Percentiles rank a stretch among this genome's conserved stretches.
Conservation (phyloP, 305 asterid species). For the Striga hermonthica region DNA sequence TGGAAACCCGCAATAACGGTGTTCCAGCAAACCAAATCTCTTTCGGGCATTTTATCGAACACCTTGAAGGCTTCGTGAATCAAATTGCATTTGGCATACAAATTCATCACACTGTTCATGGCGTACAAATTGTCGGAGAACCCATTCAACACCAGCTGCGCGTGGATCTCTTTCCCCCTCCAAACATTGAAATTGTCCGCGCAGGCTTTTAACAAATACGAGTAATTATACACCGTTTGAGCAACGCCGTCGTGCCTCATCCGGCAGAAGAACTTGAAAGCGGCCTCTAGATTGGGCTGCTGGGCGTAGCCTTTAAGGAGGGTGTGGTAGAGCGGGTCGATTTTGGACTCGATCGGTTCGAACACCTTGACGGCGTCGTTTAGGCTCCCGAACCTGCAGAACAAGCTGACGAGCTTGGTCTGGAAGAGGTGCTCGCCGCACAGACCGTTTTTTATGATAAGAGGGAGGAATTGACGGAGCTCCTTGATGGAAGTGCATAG, state of each 20-base stretch:
- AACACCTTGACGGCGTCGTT: conserved; percentile 67
- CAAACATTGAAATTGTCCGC: conserved; percentile 50
- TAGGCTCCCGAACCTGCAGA: conserved; percentile 70
- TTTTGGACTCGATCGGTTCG: conserved; percentile 55
- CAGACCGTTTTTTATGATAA: conserved; percentile 65
- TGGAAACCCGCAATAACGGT: conserved; percentile 68
- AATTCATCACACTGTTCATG: conserved; percentile 61
- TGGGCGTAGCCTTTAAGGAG: conserved; percentile 64
- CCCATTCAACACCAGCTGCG: conserved; percentile 64
- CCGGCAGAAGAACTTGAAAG: conserved; percentile 54
- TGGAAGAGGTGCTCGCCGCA: conserved; percentile 68
- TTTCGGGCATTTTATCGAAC: conserved; percentile 83
- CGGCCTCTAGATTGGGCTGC: conserved; percentile 39
- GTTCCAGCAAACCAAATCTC: conserved; percentile 87
- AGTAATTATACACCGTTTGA: conserved; percentile 61
- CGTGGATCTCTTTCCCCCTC: conserved; percentile 72
- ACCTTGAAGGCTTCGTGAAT: conserved; percentile 64
- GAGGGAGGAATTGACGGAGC: conserved; percentile 76
- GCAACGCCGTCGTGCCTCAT: conserved; percentile 57
- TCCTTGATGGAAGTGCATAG: conserved; percentile 66
- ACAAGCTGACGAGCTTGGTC: conserved; percentile 77
- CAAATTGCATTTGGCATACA: conserved; percentile 72
- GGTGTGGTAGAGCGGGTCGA: conserved; percentile 68
- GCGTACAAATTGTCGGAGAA: conserved; percentile 50
- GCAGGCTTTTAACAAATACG: conserved; percentile 66